These are phyloP conservation scores for Plenodomus lindquistii DNA, from an alignment of 2,329 filamentous ascomycete species.

Conservation along the genomic window DNA sequence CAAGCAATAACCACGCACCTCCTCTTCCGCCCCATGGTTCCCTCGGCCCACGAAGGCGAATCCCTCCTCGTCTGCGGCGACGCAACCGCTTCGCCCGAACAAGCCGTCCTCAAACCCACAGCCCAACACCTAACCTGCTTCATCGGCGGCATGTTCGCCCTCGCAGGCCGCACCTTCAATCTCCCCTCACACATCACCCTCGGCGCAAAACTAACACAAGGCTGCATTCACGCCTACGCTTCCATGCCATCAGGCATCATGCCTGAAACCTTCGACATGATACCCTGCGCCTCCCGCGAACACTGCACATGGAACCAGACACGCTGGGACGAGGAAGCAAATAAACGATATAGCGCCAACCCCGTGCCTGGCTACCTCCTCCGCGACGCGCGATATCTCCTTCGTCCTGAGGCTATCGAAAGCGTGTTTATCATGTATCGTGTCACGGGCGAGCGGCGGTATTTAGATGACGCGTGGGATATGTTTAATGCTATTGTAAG, in stretches of 20 bases:
- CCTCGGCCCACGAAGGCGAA: conserved; percentile 25
- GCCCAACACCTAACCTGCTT: conserved; percentile 65
- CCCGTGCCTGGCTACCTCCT: conserved; percentile 47
- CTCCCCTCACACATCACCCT: conserved; percentile 57
- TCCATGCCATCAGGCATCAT: conserved; percentile 61
- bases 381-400: conserved; percentile 49
- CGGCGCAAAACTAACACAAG: conserved; percentile 62
- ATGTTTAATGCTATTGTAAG: conserved; percentile 52
- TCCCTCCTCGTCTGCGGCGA: conserved; percentile 42
- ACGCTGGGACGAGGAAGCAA: conserved; percentile 50
- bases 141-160: conserved; percentile 63
- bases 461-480: conserved; percentile 51
- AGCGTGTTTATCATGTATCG: conserved; percentile 64
- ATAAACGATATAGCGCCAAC: conserved; percentile 23
- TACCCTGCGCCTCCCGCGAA: conserved; percentile 50
- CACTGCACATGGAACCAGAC: conserved; percentile 60
- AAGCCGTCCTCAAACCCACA: conserved; percentile 48
- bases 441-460: conserved; percentile 57
- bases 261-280: conserved; percentile 60
- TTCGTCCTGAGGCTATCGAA: conserved; percentile 62
- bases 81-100: conserved; percentile 26
- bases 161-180: conserved; percentile 61
- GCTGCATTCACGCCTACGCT: conserved; percentile 65
- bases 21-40: conserved; percentile 52
- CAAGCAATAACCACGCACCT: conserved; percentile 51